Base-by-base conservation (phyloP, 805 yeast genomes). In the Danielozyma ontarioensis region DNA sequence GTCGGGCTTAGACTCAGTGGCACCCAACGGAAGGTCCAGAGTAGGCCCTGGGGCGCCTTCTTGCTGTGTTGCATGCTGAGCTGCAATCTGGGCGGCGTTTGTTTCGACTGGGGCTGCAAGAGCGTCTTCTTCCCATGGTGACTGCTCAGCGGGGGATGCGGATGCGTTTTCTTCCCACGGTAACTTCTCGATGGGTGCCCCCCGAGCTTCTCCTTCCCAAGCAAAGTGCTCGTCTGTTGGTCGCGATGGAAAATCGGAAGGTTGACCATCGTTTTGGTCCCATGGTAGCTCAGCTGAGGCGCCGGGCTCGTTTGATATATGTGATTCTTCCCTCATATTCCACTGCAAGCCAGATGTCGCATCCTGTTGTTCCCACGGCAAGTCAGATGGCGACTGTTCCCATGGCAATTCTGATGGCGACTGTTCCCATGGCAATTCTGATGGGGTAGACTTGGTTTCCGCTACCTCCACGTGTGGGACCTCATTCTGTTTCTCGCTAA, bases 301-400 rank as follows among this genome's bases (percentile, higher is more conserved):
- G n/a, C n/a, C 7, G 5, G 27, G 15, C 5, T 5, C 27, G 7
- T 25, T 13, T 5, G 13, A 13, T 8, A 11, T 13, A 5, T 25
- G 27, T 13, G 8, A 5, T 13, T 26, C 17, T 15, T 26, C 5
- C 5, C 30, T 37, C 29, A 15, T 16, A n/a, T 24, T 42, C 52
- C 50, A n/a, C n/a, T n/a, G n/a, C 48, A 46, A 4, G 50, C 47
- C 40, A 39, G 25, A 24, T 10, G 27, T 18, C 34, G n/a, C n/a
- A n/a, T n/a, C n/a, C n/a, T n/a, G n/a, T n/a, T n/a, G n/a, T 29
- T 40, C 44, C 44, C 41, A 37, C 3, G 44, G 44, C 5, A 37
- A 16, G 17, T 24, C 27, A 14, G 28, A n/a, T n/a, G n/a, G n/a
- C n/a, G n/a, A n/a, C n/a, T n/a, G n/a, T n/a, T n/a, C n/a, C n/a